Evolutionary conservation across 129 eudicot species (phyloP), one percentile per base, ranked within the genome.

Genomic region (Flaveria bidentis): DNA sequence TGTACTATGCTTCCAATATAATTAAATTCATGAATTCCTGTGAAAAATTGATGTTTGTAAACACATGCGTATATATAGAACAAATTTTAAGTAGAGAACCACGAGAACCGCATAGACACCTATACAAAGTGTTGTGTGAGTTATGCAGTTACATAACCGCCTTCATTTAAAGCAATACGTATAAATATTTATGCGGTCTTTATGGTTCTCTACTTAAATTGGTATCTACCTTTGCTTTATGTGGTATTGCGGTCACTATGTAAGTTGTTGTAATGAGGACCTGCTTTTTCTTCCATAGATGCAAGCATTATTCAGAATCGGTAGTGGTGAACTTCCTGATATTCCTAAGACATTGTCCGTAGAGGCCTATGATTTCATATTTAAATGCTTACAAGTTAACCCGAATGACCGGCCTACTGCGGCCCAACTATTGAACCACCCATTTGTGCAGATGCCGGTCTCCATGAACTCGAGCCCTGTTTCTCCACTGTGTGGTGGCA

Each of bases 241-340:
- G 22, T 20, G 22, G 22, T 20, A 20, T 20, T 20, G 65, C 9
- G 28, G 36, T 22, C 22, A 1, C 22, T 30, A 58, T 15, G 16
- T 12, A 45, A 56, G 53, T 58, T 78, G 22, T 58, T 71, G 42
- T 78, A 69, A 69, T 9, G 44, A 46, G 65, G 42, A 14, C 36
- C 20, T 0, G 15, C 22, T 18, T 33, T 73, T 70, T 75, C 46
- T 44, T 50, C 66, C 39, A 2, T 87, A 92, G 96, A 89, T 89
- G 97, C 93, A 86, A 86, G 98, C 98, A 55, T 76, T 92, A 58
- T 92, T 86, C 79, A 84, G 87, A 78, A 92, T 92, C n/a, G 98
- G 98, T 58, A 75, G 68, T 71, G 96, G 96, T 25, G 87, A 86
- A 69, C 93, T 67, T n/a, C 98, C 98, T 22, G 74, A 76, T 6